Evolutionary conservation across 176 grass and related monocot genomes (phyloP), one percentile per base, ranked within the genome.

Genomic region (Paspalum notatum): DNA sequence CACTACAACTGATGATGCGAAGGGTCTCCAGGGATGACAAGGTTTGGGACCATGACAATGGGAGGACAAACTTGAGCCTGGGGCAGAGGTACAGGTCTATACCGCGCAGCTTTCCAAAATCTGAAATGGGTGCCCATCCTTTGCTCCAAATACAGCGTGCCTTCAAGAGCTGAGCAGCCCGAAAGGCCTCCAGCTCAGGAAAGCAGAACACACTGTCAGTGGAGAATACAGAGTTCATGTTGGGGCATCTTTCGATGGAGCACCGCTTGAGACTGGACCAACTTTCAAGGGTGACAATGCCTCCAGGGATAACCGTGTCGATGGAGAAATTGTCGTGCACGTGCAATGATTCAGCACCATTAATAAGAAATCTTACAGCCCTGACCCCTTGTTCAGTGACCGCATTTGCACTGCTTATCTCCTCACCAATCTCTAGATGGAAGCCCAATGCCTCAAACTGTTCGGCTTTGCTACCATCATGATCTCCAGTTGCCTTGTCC

Each of bases 391-490:
- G 3, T 6, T 1, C 0, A 0, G 5, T 51, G 13, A 18, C 45
- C 44, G 62, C 14, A 0, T 40, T 42, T 9, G 5, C 7, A 44
- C 9, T 7, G 62, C 0, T 25, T 11, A 53, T 42, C 17, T 46
- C 62, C 62, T 66, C 37, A 7, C 62, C 13, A 52, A 82, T 42
- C 56, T 82, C 79, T 20, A 82, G 2, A 72, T 82, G 67, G 0
- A 0, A 3, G 5, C 11, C 54, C 2, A 16, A 37, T 6, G 17
- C 11, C 4, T 22, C 12, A 49, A 80, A 57, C 9, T 80, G 38
- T 6, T 0, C 1, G 1, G 14, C 14, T 27, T 9, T 55, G 14
- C 0, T 68, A 39, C 20, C 5, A 2, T 5, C 43, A 12, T 50
- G 67, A 17, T 10, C 4, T 25, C 0, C 10, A 22, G 7, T 49